Conservation (phyloP, 1,284 basidiomycete species). For the Trametes versicolor region DNA sequence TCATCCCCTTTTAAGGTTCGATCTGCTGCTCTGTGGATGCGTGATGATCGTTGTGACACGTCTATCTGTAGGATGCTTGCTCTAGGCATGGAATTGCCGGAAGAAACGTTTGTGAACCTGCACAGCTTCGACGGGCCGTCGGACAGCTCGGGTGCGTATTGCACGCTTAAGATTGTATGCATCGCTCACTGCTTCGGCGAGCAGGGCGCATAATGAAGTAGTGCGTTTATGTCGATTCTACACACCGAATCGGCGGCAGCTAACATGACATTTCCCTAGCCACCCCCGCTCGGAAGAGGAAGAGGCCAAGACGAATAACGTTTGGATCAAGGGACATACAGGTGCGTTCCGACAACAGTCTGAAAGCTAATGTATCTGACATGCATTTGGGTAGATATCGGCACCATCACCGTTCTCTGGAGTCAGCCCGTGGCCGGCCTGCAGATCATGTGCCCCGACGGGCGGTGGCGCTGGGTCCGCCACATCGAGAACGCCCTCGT, state of each 20-base stretch:
- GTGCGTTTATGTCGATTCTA: constrained; percentile 32
- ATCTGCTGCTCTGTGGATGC: too few species aligned
- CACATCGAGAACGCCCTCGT: constrained; percentile 70
- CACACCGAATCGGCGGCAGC: too few species aligned
- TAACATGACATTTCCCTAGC: constrained; percentile 25
- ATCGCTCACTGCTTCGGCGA: background rate
- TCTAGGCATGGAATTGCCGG: constrained; percentile 42
- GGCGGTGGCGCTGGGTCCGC: constrained; percentile 65
- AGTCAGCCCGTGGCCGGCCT: constrained; percentile 67
- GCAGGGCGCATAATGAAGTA: constrained; percentile 49
- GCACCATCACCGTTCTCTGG: constrained; percentile 63
- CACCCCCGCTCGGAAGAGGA: constrained; percentile 53
- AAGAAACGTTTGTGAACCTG: constrained; percentile 48
- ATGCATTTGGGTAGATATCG: constrained; percentile 53
- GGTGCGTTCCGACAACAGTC: constrained; percentile 31
- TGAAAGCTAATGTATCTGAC: background rate
- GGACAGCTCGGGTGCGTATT: constrained; percentile 44
- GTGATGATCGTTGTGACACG: background rate
- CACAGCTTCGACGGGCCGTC: constrained; percentile 46
- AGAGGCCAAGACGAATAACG: constrained; percentile 58
- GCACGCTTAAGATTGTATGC: background rate
- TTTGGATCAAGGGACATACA: constrained; percentile 70
- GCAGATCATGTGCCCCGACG: constrained; percentile 61
- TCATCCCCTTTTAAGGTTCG: background rate
- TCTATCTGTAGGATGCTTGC: constrained; percentile 36